Conservation (phyloP, 2,329 filamentous ascomycete species). For the Colletotrichum paranaense region DNA sequence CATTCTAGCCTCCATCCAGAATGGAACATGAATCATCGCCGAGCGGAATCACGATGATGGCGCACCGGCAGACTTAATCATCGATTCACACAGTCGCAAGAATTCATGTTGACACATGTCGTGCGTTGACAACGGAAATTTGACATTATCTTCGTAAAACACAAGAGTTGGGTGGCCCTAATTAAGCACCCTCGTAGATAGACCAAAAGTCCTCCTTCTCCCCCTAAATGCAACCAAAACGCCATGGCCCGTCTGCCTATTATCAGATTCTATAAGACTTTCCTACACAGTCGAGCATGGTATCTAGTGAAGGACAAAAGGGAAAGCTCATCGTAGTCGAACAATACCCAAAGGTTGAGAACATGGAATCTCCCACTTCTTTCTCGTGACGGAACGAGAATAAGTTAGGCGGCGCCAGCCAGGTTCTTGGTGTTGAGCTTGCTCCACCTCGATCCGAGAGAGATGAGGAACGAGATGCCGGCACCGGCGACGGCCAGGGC, state of each 20-base stretch:
- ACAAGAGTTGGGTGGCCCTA: slow-evolving; percentile 5
- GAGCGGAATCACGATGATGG: neutral
- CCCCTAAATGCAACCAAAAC: slow-evolving; percentile 3
- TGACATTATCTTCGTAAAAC: neutral
- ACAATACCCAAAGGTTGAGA: neutral
- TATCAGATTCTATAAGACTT: neutral
- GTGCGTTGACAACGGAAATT: neutral
- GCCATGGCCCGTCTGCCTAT: neutral
- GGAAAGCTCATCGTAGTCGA: neutral
- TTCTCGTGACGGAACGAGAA: neutral
- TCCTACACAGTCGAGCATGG: neutral
- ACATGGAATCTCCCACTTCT: neutral
- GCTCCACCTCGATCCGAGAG: slow-evolving; percentile 49
- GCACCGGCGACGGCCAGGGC: slow-evolving; percentile 65
- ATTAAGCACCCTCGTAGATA: neutral
- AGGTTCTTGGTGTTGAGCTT: slow-evolving; percentile 34
- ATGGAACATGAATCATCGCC: neutral
- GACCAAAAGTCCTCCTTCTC: neutral
- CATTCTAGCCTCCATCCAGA: neutral
- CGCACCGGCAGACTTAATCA: neutral
- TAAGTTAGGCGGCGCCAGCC: slow-evolving; percentile 11
- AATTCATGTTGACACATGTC: neutral
- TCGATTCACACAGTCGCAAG: neutral
- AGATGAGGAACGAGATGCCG: slow-evolving; percentile 51
- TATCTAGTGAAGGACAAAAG: slow-evolving; percentile 10